Evolutionary conservation across 768 basidiomycete genomes (phyloP).

Genomic region (Sarcodon aspratus): DNA sequence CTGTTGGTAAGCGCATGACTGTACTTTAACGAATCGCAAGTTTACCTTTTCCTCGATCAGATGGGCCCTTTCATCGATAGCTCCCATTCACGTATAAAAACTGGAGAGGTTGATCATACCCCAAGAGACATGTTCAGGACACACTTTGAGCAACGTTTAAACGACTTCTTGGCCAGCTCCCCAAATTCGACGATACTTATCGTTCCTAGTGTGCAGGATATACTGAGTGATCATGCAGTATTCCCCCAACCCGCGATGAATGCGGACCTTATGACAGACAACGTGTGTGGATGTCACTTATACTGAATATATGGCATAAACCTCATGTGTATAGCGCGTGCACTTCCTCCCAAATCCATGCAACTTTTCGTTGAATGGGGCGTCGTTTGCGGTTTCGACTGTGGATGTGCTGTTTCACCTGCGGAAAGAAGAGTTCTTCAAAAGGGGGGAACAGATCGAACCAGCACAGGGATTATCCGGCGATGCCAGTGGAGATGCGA

Average conservation of each 20-base stretch:
- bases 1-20: slow-evolving; percentile 46
- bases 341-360: slow-evolving; percentile 80
- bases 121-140: slow-evolving; percentile 59
- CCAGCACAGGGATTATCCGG: slow-evolving; percentile 33
- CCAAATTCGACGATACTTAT: slow-evolving; percentile 67
- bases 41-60: slow-evolving; percentile 26
- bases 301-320: neutral
- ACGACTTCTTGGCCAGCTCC: slow-evolving; percentile 42
- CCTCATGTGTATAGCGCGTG: slow-evolving; percentile 44
- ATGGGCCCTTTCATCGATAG: slow-evolving; percentile 87
- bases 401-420: slow-evolving; percentile 87
- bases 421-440: slow-evolving; percentile 70
- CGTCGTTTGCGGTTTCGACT: slow-evolving; percentile 71
- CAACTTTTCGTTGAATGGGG: slow-evolving; percentile 73
- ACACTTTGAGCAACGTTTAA: slow-evolving; percentile 48
- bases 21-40: slow-evolving; percentile 1
- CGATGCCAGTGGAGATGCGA: slow-evolving; percentile 49
- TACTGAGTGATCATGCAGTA: slow-evolving; percentile 67
- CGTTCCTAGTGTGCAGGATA: slow-evolving; percentile 74
- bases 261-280: slow-evolving; percentile 30
- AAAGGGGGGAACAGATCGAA: slow-evolving; percentile 41
- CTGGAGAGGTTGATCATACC: slow-evolving; percentile 58
- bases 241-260: slow-evolving; percentile 72
- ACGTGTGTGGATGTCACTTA: slow-evolving; percentile 27
- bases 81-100: slow-evolving; percentile 59